Percentiles rank a stretch among this genome's conserved stretches.
These are phyloP conservation scores for Xerocomellus intermedius DNA, from an alignment of 768 basidiomycete genomes.

Conservation along the genomic window DNA sequence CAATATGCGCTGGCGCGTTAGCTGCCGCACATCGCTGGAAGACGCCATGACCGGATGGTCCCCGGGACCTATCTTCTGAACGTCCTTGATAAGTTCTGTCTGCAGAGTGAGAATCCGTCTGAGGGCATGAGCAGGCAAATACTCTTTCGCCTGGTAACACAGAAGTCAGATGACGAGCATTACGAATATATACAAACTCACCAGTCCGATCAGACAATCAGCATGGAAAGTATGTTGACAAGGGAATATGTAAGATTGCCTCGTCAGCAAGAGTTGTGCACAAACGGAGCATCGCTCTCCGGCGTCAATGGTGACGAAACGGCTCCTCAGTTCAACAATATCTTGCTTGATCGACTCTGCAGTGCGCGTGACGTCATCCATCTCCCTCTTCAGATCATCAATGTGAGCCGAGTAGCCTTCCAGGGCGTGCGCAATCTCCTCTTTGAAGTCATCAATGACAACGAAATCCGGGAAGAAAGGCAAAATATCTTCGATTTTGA, in stretches of 20 bases:
- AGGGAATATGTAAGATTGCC: constrained; percentile 98
- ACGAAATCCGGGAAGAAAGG: constrained; percentile 99
- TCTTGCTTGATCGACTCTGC: constrained; percentile 94
- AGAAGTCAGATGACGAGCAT: not conserved
- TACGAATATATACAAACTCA: constrained; percentile 41
- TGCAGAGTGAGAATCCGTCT: constrained; percentile 87
- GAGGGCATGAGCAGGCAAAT: constrained; percentile 75
- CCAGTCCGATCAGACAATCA: constrained; percentile 93
- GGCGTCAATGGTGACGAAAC: constrained; percentile 89
- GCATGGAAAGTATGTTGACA: constrained; percentile 98
- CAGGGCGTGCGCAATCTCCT: constrained; percentile 93
- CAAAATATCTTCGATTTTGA: constrained; percentile 98
- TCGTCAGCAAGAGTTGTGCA: constrained; percentile 66
- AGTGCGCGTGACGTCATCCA: constrained; percentile 92
- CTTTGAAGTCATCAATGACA: constrained; percentile 99
- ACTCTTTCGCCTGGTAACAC: constrained; percentile 80
- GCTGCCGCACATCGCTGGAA: constrained; percentile 41
- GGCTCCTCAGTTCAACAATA: constrained; percentile 77
- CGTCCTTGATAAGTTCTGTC: constrained; percentile 70
- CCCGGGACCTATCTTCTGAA: constrained; percentile 27
- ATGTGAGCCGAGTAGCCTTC: constrained; percentile 94
- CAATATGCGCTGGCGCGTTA: constrained; percentile 58
- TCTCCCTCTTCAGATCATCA: constrained; percentile 84
- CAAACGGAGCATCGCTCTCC: constrained; percentile 87
- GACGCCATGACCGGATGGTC: constrained; percentile 36